Conservation (phyloP, 257 asterid genomes). For the Galeopsis tetrahit region DNA sequence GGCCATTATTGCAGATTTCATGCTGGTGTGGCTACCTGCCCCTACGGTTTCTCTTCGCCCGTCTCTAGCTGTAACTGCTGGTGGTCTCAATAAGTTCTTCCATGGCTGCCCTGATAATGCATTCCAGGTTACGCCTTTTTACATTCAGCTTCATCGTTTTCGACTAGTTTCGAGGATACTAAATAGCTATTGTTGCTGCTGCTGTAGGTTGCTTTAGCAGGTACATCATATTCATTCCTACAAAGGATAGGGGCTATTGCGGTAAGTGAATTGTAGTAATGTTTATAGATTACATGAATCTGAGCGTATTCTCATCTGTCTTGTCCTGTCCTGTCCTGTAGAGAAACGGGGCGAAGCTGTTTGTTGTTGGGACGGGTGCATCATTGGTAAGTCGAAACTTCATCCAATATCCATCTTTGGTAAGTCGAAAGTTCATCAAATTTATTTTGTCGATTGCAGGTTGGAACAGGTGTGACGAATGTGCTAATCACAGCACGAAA, state of each 20-base stretch:
- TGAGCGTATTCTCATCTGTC: constrained; percentile 28
- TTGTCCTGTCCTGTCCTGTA: constrained; percentile 38
- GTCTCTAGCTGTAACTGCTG: constrained; percentile 63
- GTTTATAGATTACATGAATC: constrained; percentile 17
- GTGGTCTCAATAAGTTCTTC: constrained; percentile 74
- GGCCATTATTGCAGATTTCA: constrained; percentile 98
- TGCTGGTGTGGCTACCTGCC: constrained; percentile 98
- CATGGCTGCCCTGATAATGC: constrained; percentile 95
- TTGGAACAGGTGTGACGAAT: constrained; percentile 95
- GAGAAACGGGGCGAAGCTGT: constrained; percentile 94
- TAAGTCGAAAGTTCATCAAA: constrained; percentile 38
- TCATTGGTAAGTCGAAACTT: constrained; percentile 65
- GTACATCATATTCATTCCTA: constrained; percentile 74
- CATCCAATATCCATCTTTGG: constrained; percentile 50
- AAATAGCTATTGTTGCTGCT: constrained; percentile 11
- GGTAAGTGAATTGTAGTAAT: constrained; percentile 47
- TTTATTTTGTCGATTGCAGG: constrained; percentile 39
- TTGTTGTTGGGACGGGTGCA: constrained; percentile 89
- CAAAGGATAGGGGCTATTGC: constrained; percentile 86
- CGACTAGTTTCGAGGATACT: not conserved
- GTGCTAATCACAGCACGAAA: constrained; percentile 65
- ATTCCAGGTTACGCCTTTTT: constrained; percentile 67
- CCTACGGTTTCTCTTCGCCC: constrained; percentile 91
- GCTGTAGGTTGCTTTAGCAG: constrained; percentile 91
- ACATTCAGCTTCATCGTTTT: constrained; percentile 18